Evolutionary conservation across 768 basidiomycete species (phyloP), one percentile per base, ranked within the genome.

Genomic region (Nidularia sp.): DNA sequence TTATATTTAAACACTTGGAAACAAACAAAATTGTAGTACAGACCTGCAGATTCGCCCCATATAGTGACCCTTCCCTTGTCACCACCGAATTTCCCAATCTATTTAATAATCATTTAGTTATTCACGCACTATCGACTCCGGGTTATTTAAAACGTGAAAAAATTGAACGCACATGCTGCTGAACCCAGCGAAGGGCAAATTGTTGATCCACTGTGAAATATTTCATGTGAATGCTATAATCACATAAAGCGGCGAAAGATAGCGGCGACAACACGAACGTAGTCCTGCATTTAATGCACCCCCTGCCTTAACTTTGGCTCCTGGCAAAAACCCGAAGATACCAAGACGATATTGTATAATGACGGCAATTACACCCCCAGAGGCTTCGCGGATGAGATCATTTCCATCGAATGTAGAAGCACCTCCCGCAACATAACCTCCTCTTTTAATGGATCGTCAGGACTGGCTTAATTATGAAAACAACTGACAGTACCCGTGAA

Each of bases 211-310:
- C 74, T 76, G 45, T 47, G 45, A 9, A 22, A 15, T 12, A 53
- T 6, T 47, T 46, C 4, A 7, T 31, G 59, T 55, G 43, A 41
- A 36, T 41, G 13, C 31, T 6, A 47, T 49, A 9, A 36, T 22
- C 34, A 3, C 6, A 25, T 33, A n/a, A 2, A 3, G 32, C 4
- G 15, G 45, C 45, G 3, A 25, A 36, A 41, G 49, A n/a, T 45
- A 7, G 53, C 42, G 12, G 7, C 18, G 12, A 29, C 18, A 45
- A 12, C 22, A 67, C 75, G 49, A 52, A 80, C 79, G 61, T 45
- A 81, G 55, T 12, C 78, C 79, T 10, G 73, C 77, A 45, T 80
- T 81, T 49, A 78, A 57, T 1, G 55, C 70, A 4, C 80, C 80
- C 5, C 63, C 62, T 6, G 66, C 57, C 49, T 79, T 73, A 5